phyloP scores from a whole-genome alignment of 306 rosid species.

The Alnus rubra region DNA sequence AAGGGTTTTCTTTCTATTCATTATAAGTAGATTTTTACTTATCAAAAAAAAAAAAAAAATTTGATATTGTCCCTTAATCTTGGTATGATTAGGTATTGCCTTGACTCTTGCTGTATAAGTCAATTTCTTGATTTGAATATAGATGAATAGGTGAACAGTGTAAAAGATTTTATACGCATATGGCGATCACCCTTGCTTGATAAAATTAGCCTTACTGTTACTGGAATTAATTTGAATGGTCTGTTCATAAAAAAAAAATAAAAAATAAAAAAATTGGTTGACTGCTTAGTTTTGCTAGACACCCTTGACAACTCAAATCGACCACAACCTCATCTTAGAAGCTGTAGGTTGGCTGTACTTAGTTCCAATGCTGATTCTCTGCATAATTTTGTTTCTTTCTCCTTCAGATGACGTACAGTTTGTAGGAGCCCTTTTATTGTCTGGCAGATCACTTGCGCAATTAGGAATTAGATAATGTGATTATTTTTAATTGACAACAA shows the following conservation, averaged over 20 bases:
- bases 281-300: background rate
- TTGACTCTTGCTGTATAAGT: background rate
- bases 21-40: too few species aligned
- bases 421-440: too few species aligned
- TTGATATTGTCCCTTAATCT: background rate
- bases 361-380: too few species aligned
- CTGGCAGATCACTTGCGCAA: too few species aligned
- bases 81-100: background rate
- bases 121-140: background rate
- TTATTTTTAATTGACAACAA: too few species aligned
- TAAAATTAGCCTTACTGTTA: too few species aligned
- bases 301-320: background rate
- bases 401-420: too few species aligned
- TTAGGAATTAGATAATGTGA: too few species aligned
- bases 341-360: background rate
- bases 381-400: too few species aligned
- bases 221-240: background rate
- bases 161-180: background rate
- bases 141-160: background rate
- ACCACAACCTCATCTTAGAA: background rate
- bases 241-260: background rate
- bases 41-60: background rate
- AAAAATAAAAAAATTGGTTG: background rate
- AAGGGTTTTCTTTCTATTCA: background rate
- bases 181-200: background rate